phyloP scores from a whole-genome alignment of 441 rosid genomes.

The Adansonia madagascariensis region DNA sequence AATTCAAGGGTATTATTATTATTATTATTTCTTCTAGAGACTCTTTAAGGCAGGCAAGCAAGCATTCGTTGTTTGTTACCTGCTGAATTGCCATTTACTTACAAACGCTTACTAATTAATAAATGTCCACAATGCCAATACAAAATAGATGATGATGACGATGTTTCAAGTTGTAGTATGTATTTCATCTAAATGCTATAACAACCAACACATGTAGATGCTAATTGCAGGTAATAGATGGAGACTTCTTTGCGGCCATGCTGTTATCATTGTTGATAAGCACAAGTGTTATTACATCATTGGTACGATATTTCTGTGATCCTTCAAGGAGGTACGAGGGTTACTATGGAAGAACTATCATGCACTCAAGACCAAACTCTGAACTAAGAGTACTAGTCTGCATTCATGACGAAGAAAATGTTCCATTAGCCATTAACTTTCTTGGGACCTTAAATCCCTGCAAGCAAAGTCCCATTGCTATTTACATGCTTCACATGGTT shows the following conservation, averaged over 20 bases:
- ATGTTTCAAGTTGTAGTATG: slow-evolving; percentile 1
- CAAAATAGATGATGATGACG: too few species aligned
- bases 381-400: slow-evolving; percentile 43
- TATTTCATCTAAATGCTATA: not conserved
- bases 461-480: slow-evolving; percentile 32
- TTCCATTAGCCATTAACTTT: slow-evolving; percentile 39
- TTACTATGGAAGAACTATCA: slow-evolving; percentile 39
- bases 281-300: slow-evolving; percentile 34
- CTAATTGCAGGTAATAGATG: slow-evolving; percentile 35
- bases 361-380: slow-evolving; percentile 34
- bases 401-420: slow-evolving; percentile 46
- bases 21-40: too few species aligned
- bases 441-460: slow-evolving; percentile 41
- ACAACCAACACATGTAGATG: not conserved
- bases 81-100: not conserved
- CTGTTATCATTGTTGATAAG: slow-evolving; percentile 38
- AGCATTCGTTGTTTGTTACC: not conserved
- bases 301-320: slow-evolving; percentile 43
- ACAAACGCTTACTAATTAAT: not conserved
- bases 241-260: slow-evolving; percentile 34
- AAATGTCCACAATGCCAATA: too few species aligned
- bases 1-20: slow-evolving; percentile 13
- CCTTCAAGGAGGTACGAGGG: slow-evolving; percentile 46
- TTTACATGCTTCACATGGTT: slow-evolving; percentile 43
- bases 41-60: too few species aligned